Base-by-base conservation (phyloP, 2,329 filamentous ascomycete genomes). In the Exserohilum turcica region DNA sequence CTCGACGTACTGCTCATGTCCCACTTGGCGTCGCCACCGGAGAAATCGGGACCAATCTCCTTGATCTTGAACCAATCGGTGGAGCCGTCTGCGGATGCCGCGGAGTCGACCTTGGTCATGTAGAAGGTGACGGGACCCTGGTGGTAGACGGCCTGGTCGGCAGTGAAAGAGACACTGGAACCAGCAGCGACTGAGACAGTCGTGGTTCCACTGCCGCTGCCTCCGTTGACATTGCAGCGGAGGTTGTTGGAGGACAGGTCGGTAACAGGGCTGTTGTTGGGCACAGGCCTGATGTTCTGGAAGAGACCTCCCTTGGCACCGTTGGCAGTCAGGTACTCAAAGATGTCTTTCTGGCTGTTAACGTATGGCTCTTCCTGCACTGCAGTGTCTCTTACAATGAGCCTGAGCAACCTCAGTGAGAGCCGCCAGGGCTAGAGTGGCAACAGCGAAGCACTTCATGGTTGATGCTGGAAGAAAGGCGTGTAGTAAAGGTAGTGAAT, bases 51-150 rank as follows among this genome's bases (percentile, higher is more conserved):
- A 1, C 72, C 71, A 43, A 74, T 73, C 56, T 74, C 71, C 61
- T 74, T 75, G 65, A 75, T 74, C 64, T 69, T 71, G 58, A 72
- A 71, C 74, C 74, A 75, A 47, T 74, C 71, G 19, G 65, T 57
- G 16, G 72, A 75, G 13, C 74, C 74, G 46, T 75, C 73, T 7
- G 72, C 64, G 15, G 63, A 48, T 13, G 61, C 56, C 5, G 73
- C 73, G 39, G 68, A 66, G 27, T 45, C 42, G 16, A 73, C 74
- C 59, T 75, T 74, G 50, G 61, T 70, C 68, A 75, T 65, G 53
- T 75, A 76, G 60, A 74, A 74, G 2, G 68, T 45, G 12, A 73
- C 65, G 12, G 72, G 72, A 9, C 73, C 73, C 42, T 75, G 73
- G 53, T 76, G 74, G 57, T 76, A 76, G 6, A 76, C 72, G 7